Conservation (phyloP, 768 basidiomycete species). For the Leccinum variicolor region DNA sequence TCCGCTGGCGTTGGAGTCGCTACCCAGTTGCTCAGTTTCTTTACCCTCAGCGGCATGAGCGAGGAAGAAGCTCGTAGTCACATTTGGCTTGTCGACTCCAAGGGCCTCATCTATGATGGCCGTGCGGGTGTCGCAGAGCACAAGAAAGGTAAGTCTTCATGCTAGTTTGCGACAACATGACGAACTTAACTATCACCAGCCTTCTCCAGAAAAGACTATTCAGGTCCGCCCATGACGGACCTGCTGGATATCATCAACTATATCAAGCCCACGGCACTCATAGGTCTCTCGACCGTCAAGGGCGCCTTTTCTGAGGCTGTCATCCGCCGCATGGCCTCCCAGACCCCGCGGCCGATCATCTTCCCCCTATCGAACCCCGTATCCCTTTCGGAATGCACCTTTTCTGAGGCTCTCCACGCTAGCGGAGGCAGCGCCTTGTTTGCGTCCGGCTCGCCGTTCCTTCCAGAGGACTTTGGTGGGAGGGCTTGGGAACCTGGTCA, state of each 20-base stretch:
- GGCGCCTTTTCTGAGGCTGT: slow-evolving; percentile 74
- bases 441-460: slow-evolving; percentile 87
- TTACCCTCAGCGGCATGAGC: slow-evolving; percentile 73
- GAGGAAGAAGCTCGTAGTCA: slow-evolving; percentile 71
- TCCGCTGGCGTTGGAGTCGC: slow-evolving; percentile 92
- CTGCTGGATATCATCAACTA: slow-evolving; percentile 75
- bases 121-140: slow-evolving; percentile 75
- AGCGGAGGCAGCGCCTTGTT: slow-evolving; percentile 78
- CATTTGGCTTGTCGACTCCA: slow-evolving; percentile 85
- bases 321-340: slow-evolving; percentile 70
- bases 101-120: slow-evolving; percentile 76
- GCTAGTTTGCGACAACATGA: not conserved
- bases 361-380: slow-evolving; percentile 93
- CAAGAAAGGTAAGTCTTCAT: slow-evolving; percentile 62
- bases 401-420: slow-evolving; percentile 67
- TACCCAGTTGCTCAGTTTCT: slow-evolving; percentile 85
- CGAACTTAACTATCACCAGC: slow-evolving; percentile 36
- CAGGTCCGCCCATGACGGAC: slow-evolving; percentile 68
- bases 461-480: slow-evolving; percentile 53
- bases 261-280: slow-evolving; percentile 83
- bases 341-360: slow-evolving; percentile 83
- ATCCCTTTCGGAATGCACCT: slow-evolving; percentile 76
- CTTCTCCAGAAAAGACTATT: slow-evolving; percentile 81
- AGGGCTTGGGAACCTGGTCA: slow-evolving; percentile 72
- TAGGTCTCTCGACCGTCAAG: slow-evolving; percentile 87